phyloP scores from a whole-genome alignment of 2,329 filamentous ascomycete species.

The Trichoderma brevicompactum region DNA sequence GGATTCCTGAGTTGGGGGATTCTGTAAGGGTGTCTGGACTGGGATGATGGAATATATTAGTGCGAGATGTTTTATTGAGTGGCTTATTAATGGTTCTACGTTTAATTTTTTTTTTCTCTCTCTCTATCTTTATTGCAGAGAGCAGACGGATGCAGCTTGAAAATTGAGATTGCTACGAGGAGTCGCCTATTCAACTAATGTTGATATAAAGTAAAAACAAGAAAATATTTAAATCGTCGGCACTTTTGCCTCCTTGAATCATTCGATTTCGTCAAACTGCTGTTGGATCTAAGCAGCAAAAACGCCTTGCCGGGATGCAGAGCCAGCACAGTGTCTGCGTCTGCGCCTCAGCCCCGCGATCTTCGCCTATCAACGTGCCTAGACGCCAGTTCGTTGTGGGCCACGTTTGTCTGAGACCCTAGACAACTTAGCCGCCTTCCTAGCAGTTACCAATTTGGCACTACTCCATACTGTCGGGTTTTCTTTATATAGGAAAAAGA shows the following conservation, averaged over 20 bases:
- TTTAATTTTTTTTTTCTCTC: too few species aligned
- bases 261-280: background rate
- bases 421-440: constrained; percentile 9
- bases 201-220: background rate
- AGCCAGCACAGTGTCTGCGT: background rate
- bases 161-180: too few species aligned
- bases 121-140: too few species aligned
- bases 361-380: background rate
- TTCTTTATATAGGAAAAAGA: background rate
- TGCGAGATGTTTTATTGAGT: too few species aligned
- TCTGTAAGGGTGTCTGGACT: background rate
- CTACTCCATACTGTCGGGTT: background rate
- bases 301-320: background rate
- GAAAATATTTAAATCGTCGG: too few species aligned
- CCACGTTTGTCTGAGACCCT: constrained; percentile 17
- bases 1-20: background rate
- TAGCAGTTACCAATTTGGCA: constrained; percentile 1
- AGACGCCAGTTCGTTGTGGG: constrained; percentile 14
- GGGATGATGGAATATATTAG: too few species aligned
- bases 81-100: too few species aligned
- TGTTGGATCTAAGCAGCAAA: background rate
- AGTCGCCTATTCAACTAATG: background rate
- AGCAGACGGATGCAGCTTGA: too few species aligned
- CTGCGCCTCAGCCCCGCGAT: background rate
- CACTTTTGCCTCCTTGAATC: background rate